Base-by-base conservation (phyloP, 345 rosid genomes). In the Rhodamnia rubescens region DNA sequence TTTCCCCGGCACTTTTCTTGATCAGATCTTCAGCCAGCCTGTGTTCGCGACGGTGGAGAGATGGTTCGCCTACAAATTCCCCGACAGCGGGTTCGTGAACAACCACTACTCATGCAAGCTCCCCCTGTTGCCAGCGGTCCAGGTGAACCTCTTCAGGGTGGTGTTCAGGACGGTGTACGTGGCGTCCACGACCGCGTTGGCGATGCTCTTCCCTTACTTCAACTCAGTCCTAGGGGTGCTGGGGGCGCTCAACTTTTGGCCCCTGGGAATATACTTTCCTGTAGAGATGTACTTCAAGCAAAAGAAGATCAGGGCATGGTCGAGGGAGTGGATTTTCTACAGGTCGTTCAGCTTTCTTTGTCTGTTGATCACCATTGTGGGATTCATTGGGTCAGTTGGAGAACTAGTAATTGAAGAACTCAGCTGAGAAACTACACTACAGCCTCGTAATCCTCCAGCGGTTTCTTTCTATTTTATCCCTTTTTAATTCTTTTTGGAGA, bases 241-340 rank as follows among this genome's bases (percentile, higher is more conserved):
- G 40, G 99, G 97, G 51, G 98, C 93, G 18, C n/a, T 94, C 49
- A 91, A 86, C 51, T 96, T 95, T 64, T 95, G 97, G 98, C 98
- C 98, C 4, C 87, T 95, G 57, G 85, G 93, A 5, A 93, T 95
- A 84, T 92, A 95, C 90, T 94, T 94, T 75, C 99, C 99, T 0
- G 92, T 94, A 87, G 93, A 92, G 84, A 95, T 96, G 97, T 92
- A 92, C 86, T 81, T 91, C 56, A 86, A 69, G 91, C 96, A 91
- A 89, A 93, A 84, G 86, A 92, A 94, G 21, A 82, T 89, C 29
- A 88, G 85, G 85, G 84, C 88, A 24, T 93, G 96, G 95, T 85
- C 98, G 11, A 53, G 57, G 56, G 85, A 87, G 53, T 93, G 99
- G 98, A 54, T 93, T 26, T 13, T 93, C 85, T 93, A 95, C 84